Evolutionary conservation across 176 grass and related monocot genomes (phyloP), one percentile per base, ranked within the genome.

Genomic region (Oryza rufipogon): DNA sequence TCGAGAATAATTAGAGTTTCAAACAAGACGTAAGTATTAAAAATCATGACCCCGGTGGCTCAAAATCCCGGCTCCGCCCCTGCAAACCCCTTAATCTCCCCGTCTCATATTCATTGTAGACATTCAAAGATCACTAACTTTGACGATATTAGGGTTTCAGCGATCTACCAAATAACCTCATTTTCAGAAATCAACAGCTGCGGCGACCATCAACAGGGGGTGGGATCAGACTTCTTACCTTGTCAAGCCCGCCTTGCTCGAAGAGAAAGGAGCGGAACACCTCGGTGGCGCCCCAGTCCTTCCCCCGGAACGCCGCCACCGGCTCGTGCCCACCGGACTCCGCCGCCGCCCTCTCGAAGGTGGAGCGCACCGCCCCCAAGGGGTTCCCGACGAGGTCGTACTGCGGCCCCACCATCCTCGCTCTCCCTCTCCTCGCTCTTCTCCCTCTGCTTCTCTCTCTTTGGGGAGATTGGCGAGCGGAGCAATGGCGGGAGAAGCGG

Each of bases 321-420:
- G 89, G 93, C 64, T 95, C 93, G 33, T 39, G 67, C 5, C 79
- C 88, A 19, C 72, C 83, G 77, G 79, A 26, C 74, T 73, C 83
- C 0, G 80, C 84, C 23, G 86, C 89, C 42, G 93, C 91, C 87
- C 74, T 79, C 83, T 98, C 96, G 47, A 98, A 98, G 33, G 96
- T 86, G 60, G 89, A 73, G 39, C 96, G 93, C 67, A 98, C 96
- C 23, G 93, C 96, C 41, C 96, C 96, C 39, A 95, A 16, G 0
- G 96, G 96, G 54, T 95, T 98, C 16, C 90, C 86, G 36, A 98
- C 77, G 66, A 98, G 87, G 81, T 98, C 96, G 77, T 94, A 96
- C 74, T 91, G 83, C 25, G 85, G 86, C 10, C 96, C 96, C 14
- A 88, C 96, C 93, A 98, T 98, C 61, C 22, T 69, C 54, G 4